These are phyloP conservation scores for Blastomyces parvus DNA, from an alignment of 2,329 filamentous ascomycete species.

Conservation along the genomic window DNA sequence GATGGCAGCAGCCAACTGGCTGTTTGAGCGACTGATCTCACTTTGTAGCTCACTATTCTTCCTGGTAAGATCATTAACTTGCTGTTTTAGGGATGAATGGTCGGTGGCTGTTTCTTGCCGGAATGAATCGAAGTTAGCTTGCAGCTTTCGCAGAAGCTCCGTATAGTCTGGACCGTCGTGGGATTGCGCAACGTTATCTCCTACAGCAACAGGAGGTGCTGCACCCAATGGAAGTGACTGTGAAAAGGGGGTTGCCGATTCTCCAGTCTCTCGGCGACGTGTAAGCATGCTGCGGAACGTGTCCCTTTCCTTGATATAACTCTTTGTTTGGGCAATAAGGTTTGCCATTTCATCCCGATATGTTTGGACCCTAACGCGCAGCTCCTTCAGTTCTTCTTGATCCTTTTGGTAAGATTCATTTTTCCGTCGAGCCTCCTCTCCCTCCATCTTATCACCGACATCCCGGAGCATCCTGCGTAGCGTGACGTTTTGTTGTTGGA, in stretches of 20 bases:
- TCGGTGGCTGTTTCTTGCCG: constrained; percentile 76
- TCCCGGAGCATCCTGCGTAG: constrained; percentile 73
- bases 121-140: constrained; percentile 81
- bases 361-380: constrained; percentile 63
- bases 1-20: constrained; percentile 69
- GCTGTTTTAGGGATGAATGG: constrained; percentile 70
- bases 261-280: constrained; percentile 56
- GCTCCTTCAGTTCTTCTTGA: constrained; percentile 60
- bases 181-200: constrained; percentile 40
- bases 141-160: constrained; percentile 74
- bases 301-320: constrained; percentile 89
- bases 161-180: constrained; percentile 60
- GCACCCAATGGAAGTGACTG: constrained; percentile 55
- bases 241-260: constrained; percentile 58
- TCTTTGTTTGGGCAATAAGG: constrained; percentile 75
- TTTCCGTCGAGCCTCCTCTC: constrained; percentile 65
- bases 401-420: constrained; percentile 46
- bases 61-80: constrained; percentile 68
- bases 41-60: constrained; percentile 77
- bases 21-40: constrained; percentile 68
- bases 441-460: constrained; percentile 81
- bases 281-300: constrained; percentile 95
- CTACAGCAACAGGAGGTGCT: constrained; percentile 38
- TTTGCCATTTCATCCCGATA: constrained; percentile 78
- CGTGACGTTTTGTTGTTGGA: constrained; percentile 82